These are phyloP conservation scores for Globisporangium emineosum DNA, from an alignment of 352 stramenopile species.

Conservation along the genomic window DNA sequence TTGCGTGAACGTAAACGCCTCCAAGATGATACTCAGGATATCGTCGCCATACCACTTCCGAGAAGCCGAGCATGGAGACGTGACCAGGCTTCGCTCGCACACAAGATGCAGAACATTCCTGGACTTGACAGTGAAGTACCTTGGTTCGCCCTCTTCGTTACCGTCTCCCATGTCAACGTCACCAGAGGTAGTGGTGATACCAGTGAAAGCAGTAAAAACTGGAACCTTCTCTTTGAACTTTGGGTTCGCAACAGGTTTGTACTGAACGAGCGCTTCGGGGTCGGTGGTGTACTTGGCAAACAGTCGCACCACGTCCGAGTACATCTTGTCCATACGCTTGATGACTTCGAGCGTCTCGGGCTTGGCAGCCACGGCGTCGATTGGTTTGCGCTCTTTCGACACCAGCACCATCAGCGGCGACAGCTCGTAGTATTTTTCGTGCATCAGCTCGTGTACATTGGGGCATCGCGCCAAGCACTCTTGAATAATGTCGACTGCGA, in stretches of 20 bases:
- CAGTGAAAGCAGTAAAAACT: neutral
- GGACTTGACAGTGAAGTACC: neutral
- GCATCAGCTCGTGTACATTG: constrained; percentile 33
- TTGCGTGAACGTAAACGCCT: constrained; percentile 6
- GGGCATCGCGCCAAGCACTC: constrained; percentile 31
- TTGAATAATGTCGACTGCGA: constrained; percentile 29
- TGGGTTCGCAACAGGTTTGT: constrained; percentile 2
- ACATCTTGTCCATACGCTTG: constrained; percentile 28
- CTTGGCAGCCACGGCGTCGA: constrained; percentile 13
- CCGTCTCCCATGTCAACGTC: neutral
- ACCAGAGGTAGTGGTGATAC: neutral
- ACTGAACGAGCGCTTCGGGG: constrained; percentile 31
- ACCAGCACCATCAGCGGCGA: constrained; percentile 53
- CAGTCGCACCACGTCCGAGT: constrained; percentile 39
- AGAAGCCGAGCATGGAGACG: neutral
- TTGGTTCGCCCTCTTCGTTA: neutral
- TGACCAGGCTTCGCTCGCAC: constrained; percentile 1
- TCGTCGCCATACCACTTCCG: constrained; percentile 12
- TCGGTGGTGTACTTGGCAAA: constrained; percentile 45
- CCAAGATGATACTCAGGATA: constrained; percentile 9
- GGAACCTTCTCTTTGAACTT: constrained; percentile 1
- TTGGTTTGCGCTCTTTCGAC: constrained; percentile 19
- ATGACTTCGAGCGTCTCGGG: neutral
- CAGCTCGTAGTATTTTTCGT: constrained; percentile 36
- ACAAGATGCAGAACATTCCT: constrained; percentile 7